These are phyloP conservation scores for Handroanthus guayacan DNA, from an alignment of 257 asterid genomes.

Conservation along the genomic window DNA sequence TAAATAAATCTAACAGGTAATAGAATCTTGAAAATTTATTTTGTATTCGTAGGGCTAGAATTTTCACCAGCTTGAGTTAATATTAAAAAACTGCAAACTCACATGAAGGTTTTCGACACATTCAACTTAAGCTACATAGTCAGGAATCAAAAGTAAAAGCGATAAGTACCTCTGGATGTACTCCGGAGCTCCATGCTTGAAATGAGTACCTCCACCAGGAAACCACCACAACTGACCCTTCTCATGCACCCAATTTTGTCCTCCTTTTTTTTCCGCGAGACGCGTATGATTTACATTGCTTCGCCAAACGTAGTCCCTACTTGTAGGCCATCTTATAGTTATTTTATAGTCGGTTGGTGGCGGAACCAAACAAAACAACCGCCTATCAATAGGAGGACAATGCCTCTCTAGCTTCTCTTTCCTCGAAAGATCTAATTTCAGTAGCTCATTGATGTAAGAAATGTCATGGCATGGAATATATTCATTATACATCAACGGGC, in stretches of 20 bases:
- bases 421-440: slow-evolving; percentile 66
- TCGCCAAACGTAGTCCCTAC: slow-evolving; percentile 92
- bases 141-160: slow-evolving; percentile 1
- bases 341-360: slow-evolving; percentile 91
- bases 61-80: slow-evolving; percentile 7
- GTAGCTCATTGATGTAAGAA: slow-evolving; percentile 71
- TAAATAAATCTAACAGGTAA: neutral
- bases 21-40: neutral
- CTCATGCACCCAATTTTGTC: slow-evolving; percentile 94
- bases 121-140: neutral
- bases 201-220: slow-evolving; percentile 99
- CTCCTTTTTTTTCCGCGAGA: slow-evolving; percentile 93
- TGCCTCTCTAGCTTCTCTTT: slow-evolving; percentile 94
- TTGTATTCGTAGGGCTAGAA: neutral
- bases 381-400: slow-evolving; percentile 73
- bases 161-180: slow-evolving; percentile 77
- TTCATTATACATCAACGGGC: slow-evolving; percentile 81
- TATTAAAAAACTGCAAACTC: neutral
- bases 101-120: neutral
- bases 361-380: slow-evolving; percentile 87
- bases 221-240: slow-evolving; percentile 89
- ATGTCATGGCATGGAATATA: slow-evolving; percentile 89
- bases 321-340: slow-evolving; percentile 89
- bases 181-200: slow-evolving; percentile 94
- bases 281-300: slow-evolving; percentile 91